phyloP scores from a whole-genome alignment of 352 stramenopile genomes.

The Stramenopiles sp. region DNA sequence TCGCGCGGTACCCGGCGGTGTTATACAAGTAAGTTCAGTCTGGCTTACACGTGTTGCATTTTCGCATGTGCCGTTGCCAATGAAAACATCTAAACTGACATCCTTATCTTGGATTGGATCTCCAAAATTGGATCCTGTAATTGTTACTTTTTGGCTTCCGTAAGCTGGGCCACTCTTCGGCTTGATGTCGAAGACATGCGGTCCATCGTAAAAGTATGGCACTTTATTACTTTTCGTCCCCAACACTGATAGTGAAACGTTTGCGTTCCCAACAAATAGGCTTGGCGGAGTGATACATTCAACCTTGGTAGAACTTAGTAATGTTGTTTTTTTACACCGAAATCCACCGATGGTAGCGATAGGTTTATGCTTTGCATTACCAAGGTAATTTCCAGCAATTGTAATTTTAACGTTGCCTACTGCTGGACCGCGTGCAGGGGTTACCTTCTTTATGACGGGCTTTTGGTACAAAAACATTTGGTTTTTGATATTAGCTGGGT shows the following conservation, averaged over 20 bases:
- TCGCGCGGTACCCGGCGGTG: too few relatives aligned
- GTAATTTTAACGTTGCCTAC: neutral
- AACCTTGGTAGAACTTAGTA: neutral
- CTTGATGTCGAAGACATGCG: neutral
- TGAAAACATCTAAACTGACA: neutral
- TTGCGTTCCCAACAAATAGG: too few relatives aligned
- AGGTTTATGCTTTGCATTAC: neutral
- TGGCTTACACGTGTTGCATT: too few relatives aligned
- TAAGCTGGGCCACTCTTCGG: neutral
- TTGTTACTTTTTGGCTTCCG: neutral
- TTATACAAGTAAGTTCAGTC: too few relatives aligned
- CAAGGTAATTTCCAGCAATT: neutral
- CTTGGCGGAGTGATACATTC: neutral
- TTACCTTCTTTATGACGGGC: neutral
- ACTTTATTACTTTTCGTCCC: too few relatives aligned
- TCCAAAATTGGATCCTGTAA: neutral
- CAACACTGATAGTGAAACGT: too few relatives aligned
- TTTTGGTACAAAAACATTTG: neutral
- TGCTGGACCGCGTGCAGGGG: neutral
- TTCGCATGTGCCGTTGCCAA: conserved; percentile 1
- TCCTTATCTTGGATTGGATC: neutral
- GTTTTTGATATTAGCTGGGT: neutral
- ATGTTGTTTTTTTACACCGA: neutral
- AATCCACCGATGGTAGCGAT: neutral
- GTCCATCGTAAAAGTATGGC: neutral